Conservation (phyloP, 805 yeast genomes). For the Lipomyces mesembrius region DNA sequence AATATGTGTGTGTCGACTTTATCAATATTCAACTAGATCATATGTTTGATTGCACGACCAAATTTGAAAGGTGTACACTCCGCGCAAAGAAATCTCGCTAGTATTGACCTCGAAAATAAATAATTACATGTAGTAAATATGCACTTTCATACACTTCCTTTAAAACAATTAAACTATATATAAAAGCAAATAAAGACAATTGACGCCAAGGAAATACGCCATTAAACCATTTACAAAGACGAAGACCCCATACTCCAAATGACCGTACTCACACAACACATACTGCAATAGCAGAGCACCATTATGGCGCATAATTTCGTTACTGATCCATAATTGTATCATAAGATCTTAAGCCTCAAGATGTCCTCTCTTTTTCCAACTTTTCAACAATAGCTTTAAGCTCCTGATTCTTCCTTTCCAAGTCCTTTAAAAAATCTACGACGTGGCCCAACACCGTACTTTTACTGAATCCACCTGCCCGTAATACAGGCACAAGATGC, state of each 20-base stretch:
- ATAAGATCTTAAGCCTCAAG: not conserved
- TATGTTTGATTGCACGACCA: no score
- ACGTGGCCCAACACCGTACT: conserved; percentile 33
- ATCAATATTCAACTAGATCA: no score
- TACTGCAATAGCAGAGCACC: not conserved
- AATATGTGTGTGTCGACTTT: no score
- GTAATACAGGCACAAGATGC: conserved; percentile 45
- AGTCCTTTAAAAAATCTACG: conserved; percentile 22
- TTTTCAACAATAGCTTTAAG: conserved; percentile 20
- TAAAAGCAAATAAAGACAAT: not conserved
- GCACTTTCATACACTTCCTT: not conserved
- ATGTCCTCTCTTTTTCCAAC: conserved; percentile 1
- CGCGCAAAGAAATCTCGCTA: no score
- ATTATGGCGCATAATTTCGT: not conserved
- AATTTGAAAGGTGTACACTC: no score
- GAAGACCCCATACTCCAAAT: not conserved
- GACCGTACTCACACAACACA: not conserved
- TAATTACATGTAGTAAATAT: not conserved
- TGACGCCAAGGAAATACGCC: not conserved
- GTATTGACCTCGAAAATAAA: not conserved
- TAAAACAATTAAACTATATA: not conserved
- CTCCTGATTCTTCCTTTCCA: conserved; percentile 27
- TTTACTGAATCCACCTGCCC: conserved; percentile 37
- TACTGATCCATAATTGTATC: not conserved
- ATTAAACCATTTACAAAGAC: conserved; percentile 1